phyloP scores from a whole-genome alignment of 2,329 filamentous ascomycete species.

The Penicillium sp. region DNA sequence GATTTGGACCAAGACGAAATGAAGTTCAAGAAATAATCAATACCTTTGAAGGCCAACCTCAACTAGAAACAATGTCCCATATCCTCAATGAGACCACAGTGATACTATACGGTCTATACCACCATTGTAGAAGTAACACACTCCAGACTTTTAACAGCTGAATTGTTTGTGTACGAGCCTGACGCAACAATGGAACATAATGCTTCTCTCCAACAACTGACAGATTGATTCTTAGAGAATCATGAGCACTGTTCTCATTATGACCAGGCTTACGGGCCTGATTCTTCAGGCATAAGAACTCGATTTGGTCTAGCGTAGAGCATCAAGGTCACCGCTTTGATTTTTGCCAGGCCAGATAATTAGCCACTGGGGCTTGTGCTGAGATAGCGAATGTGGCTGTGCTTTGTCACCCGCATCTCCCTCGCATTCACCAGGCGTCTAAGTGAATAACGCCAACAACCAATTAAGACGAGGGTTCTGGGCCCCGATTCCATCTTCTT shows the following conservation, averaged over 20 bases:
- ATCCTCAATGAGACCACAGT: not conserved
- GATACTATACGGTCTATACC: not conserved
- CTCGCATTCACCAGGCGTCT: conserved; percentile 1
- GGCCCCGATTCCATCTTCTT: not conserved
- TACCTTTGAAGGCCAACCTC: not conserved
- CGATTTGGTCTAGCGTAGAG: not conserved
- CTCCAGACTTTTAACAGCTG: too few relatives aligned
- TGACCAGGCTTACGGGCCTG: not conserved
- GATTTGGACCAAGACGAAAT: not conserved
- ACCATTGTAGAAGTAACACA: not conserved
- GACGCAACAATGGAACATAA: not conserved
- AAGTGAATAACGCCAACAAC: not conserved
- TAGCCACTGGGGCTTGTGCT: conserved; percentile 6
- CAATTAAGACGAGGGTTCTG: not conserved
- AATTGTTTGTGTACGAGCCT: too few relatives aligned
- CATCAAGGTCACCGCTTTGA: not conserved
- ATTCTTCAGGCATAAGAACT: not conserved
- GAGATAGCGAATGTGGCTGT: conserved; percentile 1
- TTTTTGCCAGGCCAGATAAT: not conserved
- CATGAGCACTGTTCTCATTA: not conserved
- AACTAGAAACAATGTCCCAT: not conserved
- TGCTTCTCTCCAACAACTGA: not conserved
- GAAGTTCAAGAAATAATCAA: not conserved
- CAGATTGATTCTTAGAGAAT: not conserved
- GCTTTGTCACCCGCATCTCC: conserved; percentile 4